These are phyloP conservation scores for Arachis hypogaea DNA, from an alignment of 306 rosid genomes.

Conservation along the genomic window DNA sequence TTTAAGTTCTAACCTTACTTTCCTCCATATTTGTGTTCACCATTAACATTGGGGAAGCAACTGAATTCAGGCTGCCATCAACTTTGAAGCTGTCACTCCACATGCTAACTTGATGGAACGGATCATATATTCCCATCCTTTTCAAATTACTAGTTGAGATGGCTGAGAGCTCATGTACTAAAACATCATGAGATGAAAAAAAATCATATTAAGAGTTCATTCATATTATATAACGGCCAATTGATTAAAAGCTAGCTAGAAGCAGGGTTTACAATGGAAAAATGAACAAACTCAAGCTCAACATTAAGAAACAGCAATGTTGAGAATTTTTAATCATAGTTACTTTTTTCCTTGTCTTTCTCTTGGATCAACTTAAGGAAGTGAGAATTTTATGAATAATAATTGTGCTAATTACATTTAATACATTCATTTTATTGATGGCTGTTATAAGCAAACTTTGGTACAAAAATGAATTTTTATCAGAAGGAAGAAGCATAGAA, in stretches of 20 bases:
- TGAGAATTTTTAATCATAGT: slow-evolving; percentile 7
- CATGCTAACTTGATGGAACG: slow-evolving; percentile 67
- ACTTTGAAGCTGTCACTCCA: slow-evolving; percentile 64
- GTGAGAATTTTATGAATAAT: not conserved
- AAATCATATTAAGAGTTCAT: not conserved
- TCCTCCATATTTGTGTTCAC: slow-evolving; percentile 48
- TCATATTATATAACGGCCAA: not conserved
- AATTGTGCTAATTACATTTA: not conserved
- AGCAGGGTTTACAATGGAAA: not conserved
- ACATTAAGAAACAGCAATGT: slow-evolving; percentile 29
- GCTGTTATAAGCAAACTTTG: slow-evolving; percentile 4
- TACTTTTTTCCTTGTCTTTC: slow-evolving; percentile 7
- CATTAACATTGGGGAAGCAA: slow-evolving; percentile 50
- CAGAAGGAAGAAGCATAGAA: not conserved
- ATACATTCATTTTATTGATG: slow-evolving; percentile 3
- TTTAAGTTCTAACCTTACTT: slow-evolving; percentile 47
- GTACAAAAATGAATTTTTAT: not conserved
- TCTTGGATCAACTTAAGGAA: slow-evolving; percentile 5
- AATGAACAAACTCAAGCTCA: slow-evolving; percentile 20
- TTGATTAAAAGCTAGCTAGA: slow-evolving; percentile 13
- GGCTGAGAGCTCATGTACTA: slow-evolving; percentile 71
- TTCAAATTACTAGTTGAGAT: slow-evolving; percentile 54
- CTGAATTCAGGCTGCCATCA: slow-evolving; percentile 50
- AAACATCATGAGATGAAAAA: not conserved
- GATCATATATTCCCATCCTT: slow-evolving; percentile 79